phyloP scores from a whole-genome alignment of 805 yeast species.

The Kodamaea fukazawae region DNA sequence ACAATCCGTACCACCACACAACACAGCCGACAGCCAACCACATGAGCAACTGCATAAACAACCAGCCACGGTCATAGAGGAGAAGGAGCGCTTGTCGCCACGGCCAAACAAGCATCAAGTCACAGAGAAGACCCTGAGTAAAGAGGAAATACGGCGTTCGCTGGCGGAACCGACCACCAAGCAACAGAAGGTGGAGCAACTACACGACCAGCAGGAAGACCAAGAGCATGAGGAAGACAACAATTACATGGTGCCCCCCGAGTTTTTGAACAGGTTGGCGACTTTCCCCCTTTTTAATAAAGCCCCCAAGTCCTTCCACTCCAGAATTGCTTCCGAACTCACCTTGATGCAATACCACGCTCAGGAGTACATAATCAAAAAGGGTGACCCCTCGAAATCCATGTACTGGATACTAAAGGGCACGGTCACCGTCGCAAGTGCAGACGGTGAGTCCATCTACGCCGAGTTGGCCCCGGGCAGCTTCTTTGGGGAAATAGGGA shows the following conservation, averaged over 20 bases:
- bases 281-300: conserved; percentile 63
- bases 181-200: background rate
- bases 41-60: background rate
- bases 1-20: background rate
- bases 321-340: conserved; percentile 55
- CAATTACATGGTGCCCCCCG: conserved; percentile 43
- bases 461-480: conserved; percentile 70
- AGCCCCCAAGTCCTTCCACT: conserved; percentile 66
- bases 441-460: conserved; percentile 73
- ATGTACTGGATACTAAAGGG: conserved; percentile 83
- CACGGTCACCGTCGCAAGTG: conserved; percentile 69
- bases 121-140: background rate
- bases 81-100: background rate
- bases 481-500: conserved; percentile 79
- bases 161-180: background rate
- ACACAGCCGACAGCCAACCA: background rate
- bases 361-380: conserved; percentile 65
- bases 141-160: background rate
- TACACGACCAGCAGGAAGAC: conserved; percentile 4
- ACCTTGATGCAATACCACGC: conserved; percentile 62
- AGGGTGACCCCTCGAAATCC: conserved; percentile 70
- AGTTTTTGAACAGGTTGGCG: conserved; percentile 50
- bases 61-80: background rate
- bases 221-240: conserved; percentile 14
- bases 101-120: background rate